These are phyloP conservation scores for Chrysopogon serrulatus DNA, from an alignment of 176 grass and related monocot species.

Conservation along the genomic window DNA sequence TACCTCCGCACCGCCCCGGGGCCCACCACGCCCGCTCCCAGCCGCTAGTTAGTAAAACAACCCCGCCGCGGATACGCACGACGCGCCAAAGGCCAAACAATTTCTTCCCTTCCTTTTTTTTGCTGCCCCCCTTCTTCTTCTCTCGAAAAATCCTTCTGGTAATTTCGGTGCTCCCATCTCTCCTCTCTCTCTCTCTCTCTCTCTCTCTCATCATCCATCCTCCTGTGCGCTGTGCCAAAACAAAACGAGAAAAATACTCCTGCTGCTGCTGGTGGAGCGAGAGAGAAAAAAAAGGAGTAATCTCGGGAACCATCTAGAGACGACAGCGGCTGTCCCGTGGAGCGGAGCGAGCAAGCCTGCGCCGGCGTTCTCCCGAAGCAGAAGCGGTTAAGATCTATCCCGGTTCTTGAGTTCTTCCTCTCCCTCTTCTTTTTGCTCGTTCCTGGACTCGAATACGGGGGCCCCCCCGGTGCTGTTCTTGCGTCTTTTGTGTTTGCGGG, in stretches of 20 bases:
- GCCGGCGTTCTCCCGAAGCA: background rate
- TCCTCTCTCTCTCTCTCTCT: too few species aligned
- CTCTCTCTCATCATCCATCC: background rate
- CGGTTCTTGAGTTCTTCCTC: background rate
- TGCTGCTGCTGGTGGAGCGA: background rate
- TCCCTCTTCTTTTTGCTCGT: background rate
- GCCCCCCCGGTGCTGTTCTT: background rate
- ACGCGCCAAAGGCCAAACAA: background rate
- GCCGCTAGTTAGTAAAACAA: conserved; percentile 25
- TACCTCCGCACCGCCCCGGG: conserved; percentile 26
- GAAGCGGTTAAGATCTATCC: background rate
- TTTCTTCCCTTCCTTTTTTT: too few species aligned
- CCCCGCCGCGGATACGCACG: background rate
- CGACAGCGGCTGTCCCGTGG: background rate
- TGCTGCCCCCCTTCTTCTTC: rapidly evolving
- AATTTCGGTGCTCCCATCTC: background rate
- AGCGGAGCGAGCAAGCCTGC: background rate
- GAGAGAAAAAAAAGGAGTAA: background rate
- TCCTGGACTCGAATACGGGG: background rate
- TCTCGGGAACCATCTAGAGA: conserved; percentile 31
- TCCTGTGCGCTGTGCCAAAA: background rate
- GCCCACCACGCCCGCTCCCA: conserved; percentile 35
- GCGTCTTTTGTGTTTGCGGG: background rate
- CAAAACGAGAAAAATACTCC: background rate
- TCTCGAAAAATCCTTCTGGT: background rate